Evolutionary conservation across 306 rosid species (phyloP).

Genomic region (Notholithocarpus densiflorus): DNA sequence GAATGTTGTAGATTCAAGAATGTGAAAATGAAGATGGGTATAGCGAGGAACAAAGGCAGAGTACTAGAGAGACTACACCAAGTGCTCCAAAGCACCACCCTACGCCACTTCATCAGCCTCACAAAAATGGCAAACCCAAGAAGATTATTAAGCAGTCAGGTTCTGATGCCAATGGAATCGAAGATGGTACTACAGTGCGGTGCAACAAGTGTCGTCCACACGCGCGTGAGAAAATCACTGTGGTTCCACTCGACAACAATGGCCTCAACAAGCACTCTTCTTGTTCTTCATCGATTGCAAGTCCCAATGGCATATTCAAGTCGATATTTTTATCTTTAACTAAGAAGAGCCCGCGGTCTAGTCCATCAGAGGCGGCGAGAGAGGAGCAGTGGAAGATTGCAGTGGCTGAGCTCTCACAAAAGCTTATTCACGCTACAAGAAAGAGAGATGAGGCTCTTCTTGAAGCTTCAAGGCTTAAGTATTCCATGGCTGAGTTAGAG

Average conservation of each 20-base stretch:
- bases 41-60: constrained; percentile 35
- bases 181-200: constrained; percentile 49
- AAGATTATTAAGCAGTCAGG: constrained; percentile 37
- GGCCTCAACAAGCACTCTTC: constrained; percentile 19
- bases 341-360: constrained; percentile 63
- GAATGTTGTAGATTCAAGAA: constrained; percentile 64
- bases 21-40: constrained; percentile 41
- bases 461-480: constrained; percentile 77
- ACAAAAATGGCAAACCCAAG: constrained; percentile 33
- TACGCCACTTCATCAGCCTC: constrained; percentile 42
- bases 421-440: constrained; percentile 67
- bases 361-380: constrained; percentile 23
- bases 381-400: constrained; percentile 92
- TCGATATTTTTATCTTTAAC: constrained; percentile 68
- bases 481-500: constrained; percentile 79
- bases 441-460: constrained; percentile 72
- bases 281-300: constrained; percentile 45
- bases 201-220: constrained; percentile 92
- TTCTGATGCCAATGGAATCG: constrained; percentile 19
- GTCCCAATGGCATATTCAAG: constrained; percentile 75
- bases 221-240: constrained; percentile 75
- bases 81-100: constrained; percentile 40
- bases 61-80: constrained; percentile 30
- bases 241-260: constrained; percentile 65
- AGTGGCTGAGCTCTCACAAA: constrained; percentile 80